Evolutionary conservation across 2,329 filamentous ascomycete species (phyloP), one percentile per base, ranked within the genome.

Genomic region (Fusarium austroafricanum): DNA sequence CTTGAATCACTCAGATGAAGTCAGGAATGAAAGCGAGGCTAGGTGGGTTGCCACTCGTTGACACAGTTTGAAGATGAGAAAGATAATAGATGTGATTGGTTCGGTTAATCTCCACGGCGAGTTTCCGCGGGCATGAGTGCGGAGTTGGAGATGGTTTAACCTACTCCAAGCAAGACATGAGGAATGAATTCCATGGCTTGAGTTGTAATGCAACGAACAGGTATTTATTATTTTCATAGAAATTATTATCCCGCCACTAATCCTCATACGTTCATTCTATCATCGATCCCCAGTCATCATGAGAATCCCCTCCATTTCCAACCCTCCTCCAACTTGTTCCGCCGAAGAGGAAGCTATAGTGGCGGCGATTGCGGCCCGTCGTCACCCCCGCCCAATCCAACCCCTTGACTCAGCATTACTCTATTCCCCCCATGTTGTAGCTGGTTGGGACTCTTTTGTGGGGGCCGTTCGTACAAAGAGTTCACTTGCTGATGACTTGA

Each of bases 401-500:
- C 42, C 51, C 3, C 51, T 54, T 6, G 51, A 54, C 44, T 38
- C 49, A n/a, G 51, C 51, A 15, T 31, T 54, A 12, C 51, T 54
- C 10, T 42, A 54, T 26, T 54, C 42, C 15, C 51, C 42, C 11
- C 31, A 47, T 9, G 23, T 49, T 15, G 51, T 42, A 4, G 29
- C 10, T 7, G 31, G 42, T 4, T 54, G 31, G 51, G 49, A 54
- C 23, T 28, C n/a, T 21, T 54, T 54, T 11, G 51, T 49, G 21
- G 42, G 42, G 14, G 51, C 51, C 10, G 9, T 54, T 26, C 31
- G 42, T 11, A 54, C 51, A 28, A 47, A n/a, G 14, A 38, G 29
- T 2, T 54, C 42, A 2, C 15, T 54, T 14, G 23, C 42, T 5
- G 42, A 47, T 29, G 42, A 55, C 18, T 14, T 55, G 3, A 31